A percentile compares a stretch with the other conserved stretches of the same genome.
Conservation (phyloP, 2,329 filamentous ascomycete species). For the Elsinoe batatas region DNA sequence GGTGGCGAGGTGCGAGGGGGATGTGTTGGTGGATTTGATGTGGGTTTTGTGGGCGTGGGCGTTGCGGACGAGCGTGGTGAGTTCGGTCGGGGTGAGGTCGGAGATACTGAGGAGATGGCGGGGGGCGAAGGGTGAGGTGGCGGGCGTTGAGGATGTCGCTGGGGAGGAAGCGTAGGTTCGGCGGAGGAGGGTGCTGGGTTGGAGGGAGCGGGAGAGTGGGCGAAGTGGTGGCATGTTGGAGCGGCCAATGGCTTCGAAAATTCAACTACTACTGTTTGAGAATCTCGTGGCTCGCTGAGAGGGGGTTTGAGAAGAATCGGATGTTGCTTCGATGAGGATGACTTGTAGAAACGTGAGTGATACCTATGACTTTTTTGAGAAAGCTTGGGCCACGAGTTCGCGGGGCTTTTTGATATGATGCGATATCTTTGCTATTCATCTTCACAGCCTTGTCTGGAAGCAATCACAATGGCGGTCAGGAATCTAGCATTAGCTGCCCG, state of each 20-base stretch:
- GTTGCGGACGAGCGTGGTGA: constrained; percentile 74
- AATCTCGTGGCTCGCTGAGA: too few relatives aligned
- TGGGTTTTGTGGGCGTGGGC: constrained; percentile 65
- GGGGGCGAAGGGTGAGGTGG: constrained; percentile 51
- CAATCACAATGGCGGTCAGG: too few relatives aligned
- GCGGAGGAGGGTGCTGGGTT: background rate
- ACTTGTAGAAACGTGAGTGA: background rate
- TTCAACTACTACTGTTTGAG: constrained; percentile 7
- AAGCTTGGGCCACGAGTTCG: constrained; percentile 8
- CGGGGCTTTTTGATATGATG: background rate
- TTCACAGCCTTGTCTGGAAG: background rate
- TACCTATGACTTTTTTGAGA: background rate
- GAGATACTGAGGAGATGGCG: constrained; percentile 88
- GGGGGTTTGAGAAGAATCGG: constrained; percentile 16
- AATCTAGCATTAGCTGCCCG: too few relatives aligned
- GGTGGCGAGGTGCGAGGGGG: constrained; percentile 49
- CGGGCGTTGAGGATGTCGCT: constrained; percentile 24
- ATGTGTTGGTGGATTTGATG: constrained; percentile 56
- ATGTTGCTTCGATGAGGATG: constrained; percentile 2
- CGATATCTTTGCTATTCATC: background rate
- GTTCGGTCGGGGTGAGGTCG: constrained; percentile 70
- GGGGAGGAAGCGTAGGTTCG: constrained; percentile 18
- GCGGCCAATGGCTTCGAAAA: constrained; percentile 19
- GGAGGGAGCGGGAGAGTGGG: background rate
- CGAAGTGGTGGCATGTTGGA: constrained; percentile 8